Conservation (phyloP, 306 rosid species). For the Vigna hirtella region DNA sequence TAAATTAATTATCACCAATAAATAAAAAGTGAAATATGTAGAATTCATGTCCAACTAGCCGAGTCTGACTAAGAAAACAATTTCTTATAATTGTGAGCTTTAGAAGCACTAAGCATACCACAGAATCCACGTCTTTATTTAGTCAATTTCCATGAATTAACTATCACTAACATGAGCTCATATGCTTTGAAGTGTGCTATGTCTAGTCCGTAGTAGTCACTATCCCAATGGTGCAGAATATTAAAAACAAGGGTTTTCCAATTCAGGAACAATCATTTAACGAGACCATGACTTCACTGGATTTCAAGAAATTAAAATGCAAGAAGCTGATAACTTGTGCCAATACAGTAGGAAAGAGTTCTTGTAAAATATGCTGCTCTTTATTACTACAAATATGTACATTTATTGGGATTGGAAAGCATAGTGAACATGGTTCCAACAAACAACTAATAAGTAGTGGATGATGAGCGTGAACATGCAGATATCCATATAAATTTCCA, state of each 20-base stretch:
- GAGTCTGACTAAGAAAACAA: too few species aligned
- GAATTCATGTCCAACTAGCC: not conserved
- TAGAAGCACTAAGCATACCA: too few species aligned
- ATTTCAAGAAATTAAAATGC: slow-evolving; percentile 16
- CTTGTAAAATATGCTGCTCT: too few species aligned
- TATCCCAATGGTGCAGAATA: slow-evolving; percentile 19
- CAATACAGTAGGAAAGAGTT: too few species aligned
- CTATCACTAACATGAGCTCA: not conserved
- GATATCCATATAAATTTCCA: not conserved
- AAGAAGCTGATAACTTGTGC: not conserved
- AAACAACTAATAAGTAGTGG: too few species aligned
- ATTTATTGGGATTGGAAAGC: too few species aligned
- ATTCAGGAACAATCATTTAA: not conserved
- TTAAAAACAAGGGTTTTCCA: not conserved
- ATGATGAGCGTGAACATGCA: too few species aligned
- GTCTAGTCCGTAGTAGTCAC: slow-evolving; percentile 15
- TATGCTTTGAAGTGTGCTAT: not conserved
- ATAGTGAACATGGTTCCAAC: too few species aligned
- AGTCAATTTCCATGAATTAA: not conserved
- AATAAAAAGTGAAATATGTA: not conserved
- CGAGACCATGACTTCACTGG: not conserved
- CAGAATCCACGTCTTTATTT: not conserved
- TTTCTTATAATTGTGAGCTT: too few species aligned
- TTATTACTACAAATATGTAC: too few species aligned
- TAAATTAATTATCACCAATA: not conserved